Conservation (phyloP, 441 rosid genomes). For the Pelargonium cotyledonis region DNA sequence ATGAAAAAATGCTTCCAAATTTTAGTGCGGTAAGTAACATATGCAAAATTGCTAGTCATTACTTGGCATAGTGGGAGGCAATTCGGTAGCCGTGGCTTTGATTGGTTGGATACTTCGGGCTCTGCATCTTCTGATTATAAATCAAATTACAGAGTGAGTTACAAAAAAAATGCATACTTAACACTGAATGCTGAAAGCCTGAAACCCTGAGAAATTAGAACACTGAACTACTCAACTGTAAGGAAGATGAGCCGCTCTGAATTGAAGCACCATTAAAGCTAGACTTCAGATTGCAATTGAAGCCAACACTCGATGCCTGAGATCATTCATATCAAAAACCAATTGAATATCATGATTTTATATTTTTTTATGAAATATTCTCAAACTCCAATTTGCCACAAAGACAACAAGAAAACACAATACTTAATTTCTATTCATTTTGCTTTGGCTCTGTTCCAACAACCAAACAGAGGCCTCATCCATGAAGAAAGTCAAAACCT, state of each 20-base stretch:
- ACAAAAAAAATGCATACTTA: neutral
- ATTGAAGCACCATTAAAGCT: neutral
- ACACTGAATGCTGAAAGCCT: neutral
- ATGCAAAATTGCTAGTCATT: constrained; percentile 21
- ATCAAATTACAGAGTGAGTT: neutral
- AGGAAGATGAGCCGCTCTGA: neutral
- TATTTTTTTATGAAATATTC: neutral
- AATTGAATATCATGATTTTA: neutral
- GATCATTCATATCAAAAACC: neutral
- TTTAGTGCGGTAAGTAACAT: neutral
- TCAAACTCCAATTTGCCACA: neutral
- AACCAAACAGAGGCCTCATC: too few species aligned
- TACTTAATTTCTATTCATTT: neutral
- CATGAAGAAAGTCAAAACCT: too few species aligned
- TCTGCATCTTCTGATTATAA: constrained; percentile 35
- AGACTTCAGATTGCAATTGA: neutral
- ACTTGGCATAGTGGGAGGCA: constrained; percentile 58
- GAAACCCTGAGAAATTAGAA: neutral
- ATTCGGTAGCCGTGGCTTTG: constrained; percentile 70
- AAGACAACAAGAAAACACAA: neutral
- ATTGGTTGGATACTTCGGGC: constrained; percentile 45
- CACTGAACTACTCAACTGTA: neutral
- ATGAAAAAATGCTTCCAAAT: neutral
- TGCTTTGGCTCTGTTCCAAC: too few species aligned
- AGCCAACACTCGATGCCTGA: neutral